These are phyloP conservation scores for Diaporthe batatas DNA, from an alignment of 2,329 filamentous ascomycete genomes.

Conservation along the genomic window DNA sequence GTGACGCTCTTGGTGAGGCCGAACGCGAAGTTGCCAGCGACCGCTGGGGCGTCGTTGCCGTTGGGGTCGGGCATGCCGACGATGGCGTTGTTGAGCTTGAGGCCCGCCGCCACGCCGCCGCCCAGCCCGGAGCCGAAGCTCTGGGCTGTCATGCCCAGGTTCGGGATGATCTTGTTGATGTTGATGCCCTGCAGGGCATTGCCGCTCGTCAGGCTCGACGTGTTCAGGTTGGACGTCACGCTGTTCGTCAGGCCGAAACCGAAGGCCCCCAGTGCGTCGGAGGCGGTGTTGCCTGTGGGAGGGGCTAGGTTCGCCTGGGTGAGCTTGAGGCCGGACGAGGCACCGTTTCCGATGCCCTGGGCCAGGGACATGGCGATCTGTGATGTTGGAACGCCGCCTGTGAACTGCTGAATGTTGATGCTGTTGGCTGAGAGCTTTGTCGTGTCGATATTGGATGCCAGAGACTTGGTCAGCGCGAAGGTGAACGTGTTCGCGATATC, in stretches of 20 bases:
- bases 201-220: conserved; percentile 33
- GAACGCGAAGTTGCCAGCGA: conserved; percentile 48
- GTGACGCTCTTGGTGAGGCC: conserved; percentile 47
- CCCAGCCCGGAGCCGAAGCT: conserved; percentile 39
- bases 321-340: conserved; percentile 41
- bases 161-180: conserved; percentile 50
- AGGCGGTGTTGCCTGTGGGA: conserved; percentile 27
- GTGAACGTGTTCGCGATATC: conserved; percentile 47
- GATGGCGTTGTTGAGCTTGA: conserved; percentile 35
- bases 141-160: conserved; percentile 48
- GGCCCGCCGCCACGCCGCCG: conserved; percentile 41
- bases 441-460: conserved; percentile 45
- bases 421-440: neutral
- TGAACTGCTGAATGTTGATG: conserved; percentile 13
- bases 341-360: conserved; percentile 43
- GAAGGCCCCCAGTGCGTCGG: conserved; percentile 33
- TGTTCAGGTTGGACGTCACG: conserved; percentile 44
- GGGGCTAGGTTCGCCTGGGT: conserved; percentile 20
- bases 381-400: neutral
- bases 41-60: conserved; percentile 9
- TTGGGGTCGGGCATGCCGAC: conserved; percentile 27
- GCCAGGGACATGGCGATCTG: conserved; percentile 27
- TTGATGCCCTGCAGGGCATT: conserved; percentile 43
- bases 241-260: conserved; percentile 45
- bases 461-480: conserved; percentile 48